Base-by-base conservation (phyloP, 2,329 filamentous ascomycete species). In the Huntiella moniliformis region DNA sequence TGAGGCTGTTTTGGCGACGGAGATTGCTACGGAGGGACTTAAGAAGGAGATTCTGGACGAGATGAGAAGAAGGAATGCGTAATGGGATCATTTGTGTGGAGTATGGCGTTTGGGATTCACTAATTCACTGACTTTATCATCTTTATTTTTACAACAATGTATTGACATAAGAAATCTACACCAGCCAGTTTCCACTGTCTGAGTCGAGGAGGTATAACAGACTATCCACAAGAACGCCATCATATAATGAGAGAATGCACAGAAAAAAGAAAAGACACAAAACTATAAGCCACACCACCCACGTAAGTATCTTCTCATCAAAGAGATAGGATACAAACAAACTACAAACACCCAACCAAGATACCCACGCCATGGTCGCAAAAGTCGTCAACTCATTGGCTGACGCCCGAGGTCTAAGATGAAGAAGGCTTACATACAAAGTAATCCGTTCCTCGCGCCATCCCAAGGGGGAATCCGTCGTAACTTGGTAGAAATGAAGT, bases 1-100 rank as follows among this genome's bases (percentile, higher is more conserved):
- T 1, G 81, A 82, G 3, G 71, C 76, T 50, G 78, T 91, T 40
- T 64, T 96, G 35, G 86, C 95, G 71, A 82, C 83, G 0, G 84
- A 95, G 66, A 70, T 88, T 45, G 91, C 86, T 0, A 79, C 79
- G 7, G 83, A 93, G 62, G 70, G 68, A 42, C 55, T 95, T 54
- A 69, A 75, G 56, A 64, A 66, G 53, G 71, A 82, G 61, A 73
- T 85, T 44, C 57, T 85, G 50, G 74, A 79, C 54, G 69, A 70
- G 58, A 69, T 78, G 60, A 67, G 57, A 57, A 54, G 17, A 53
- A 42, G 41, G 39, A n/a, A 17, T 16, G 42, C 3, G 34, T 38
- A 22, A 12, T 28, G 34, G 16, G 4, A 13, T 38, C 15, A 39
- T 7, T 12, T 15, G 4, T 3, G 6, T 12, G 18, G 28, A 35